phyloP scores from a whole-genome alignment of 257 asterid genomes.

The Knoxia roxburghii region DNA sequence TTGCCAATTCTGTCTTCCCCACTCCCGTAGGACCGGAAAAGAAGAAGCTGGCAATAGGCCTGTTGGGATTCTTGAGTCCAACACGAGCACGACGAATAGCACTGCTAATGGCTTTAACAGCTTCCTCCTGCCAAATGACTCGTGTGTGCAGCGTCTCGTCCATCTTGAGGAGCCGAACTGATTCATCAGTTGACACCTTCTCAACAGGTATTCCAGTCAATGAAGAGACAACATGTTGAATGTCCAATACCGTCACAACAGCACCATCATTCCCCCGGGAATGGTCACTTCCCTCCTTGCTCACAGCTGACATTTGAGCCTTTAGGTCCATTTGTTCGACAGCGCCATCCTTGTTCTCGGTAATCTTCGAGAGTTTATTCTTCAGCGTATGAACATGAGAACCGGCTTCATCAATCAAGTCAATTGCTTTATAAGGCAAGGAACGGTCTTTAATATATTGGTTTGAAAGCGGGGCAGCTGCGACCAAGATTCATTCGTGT shows the following conservation, averaged over 20 bases:
- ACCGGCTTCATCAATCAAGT: too few relatives aligned
- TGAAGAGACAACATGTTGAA: slow-evolving; percentile 83
- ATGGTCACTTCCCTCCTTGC: slow-evolving; percentile 84
- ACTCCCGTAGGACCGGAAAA: too few relatives aligned
- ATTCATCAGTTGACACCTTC: slow-evolving; percentile 81
- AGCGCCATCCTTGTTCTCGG: slow-evolving; percentile 90
- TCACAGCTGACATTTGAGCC: slow-evolving; percentile 82
- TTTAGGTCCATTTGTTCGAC: slow-evolving; percentile 90
- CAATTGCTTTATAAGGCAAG: too few relatives aligned
- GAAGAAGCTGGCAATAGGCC: too few relatives aligned
- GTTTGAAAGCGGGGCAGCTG: too few relatives aligned
- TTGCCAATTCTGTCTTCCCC: slow-evolving; percentile 55
- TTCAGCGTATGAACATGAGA: slow-evolving; percentile 92
- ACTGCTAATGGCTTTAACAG: too few relatives aligned
- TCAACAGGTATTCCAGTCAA: slow-evolving; percentile 98
- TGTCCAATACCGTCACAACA: slow-evolving; percentile 75
- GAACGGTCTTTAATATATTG: too few relatives aligned
- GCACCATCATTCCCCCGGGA: slow-evolving; percentile 83
- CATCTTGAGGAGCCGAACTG: slow-evolving; percentile 89
- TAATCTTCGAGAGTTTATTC: slow-evolving; percentile 89
- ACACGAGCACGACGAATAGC: too few relatives aligned
- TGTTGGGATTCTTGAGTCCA: too few relatives aligned
- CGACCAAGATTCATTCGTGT: too few relatives aligned
- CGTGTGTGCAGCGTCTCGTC: slow-evolving; percentile 75
- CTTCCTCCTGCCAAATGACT: slow-evolving; percentile 54